Conservation (phyloP, 208 protist species). For the Leishmania tropica region DNA sequence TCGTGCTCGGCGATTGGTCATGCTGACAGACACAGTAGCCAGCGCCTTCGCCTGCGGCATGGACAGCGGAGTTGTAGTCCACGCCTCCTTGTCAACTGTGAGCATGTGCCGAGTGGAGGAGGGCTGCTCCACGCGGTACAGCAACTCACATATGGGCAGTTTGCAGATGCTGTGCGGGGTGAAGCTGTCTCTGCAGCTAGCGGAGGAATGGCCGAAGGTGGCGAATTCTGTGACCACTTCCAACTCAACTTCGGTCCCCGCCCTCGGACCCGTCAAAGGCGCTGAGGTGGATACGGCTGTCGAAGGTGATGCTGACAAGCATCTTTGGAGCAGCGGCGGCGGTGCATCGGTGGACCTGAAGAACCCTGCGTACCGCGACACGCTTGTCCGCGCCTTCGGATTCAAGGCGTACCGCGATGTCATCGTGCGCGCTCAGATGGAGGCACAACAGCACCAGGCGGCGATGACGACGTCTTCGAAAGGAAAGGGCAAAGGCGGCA, state of each 20-base stretch:
- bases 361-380: conserved; percentile 6
- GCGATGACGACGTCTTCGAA: background rate
- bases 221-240: background rate
- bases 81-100: conserved; percentile 16
- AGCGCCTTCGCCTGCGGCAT: conserved; percentile 45
- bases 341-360: background rate
- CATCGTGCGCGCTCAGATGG: conserved; percentile 7
- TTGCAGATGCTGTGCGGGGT: conserved; percentile 14
- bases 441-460: background rate
- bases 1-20: conserved; percentile 32
- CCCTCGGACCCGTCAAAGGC: background rate
- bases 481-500: conserved; percentile 31
- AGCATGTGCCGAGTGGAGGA: conserved; percentile 24
- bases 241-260: no score
- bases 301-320: background rate
- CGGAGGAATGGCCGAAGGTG: background rate
- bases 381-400: conserved; percentile 34
- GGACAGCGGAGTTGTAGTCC: conserved; percentile 30
- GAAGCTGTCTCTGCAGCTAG: conserved; percentile 2
- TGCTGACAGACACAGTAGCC: conserved; percentile 69
- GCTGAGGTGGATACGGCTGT: background rate
- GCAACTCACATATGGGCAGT: conserved; percentile 14
- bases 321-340: background rate
- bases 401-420: conserved; percentile 23
- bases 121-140: conserved; percentile 26